These are phyloP conservation scores for Graphilbum fragrans DNA, from an alignment of 2,329 filamentous ascomycete species.

Conservation along the genomic window DNA sequence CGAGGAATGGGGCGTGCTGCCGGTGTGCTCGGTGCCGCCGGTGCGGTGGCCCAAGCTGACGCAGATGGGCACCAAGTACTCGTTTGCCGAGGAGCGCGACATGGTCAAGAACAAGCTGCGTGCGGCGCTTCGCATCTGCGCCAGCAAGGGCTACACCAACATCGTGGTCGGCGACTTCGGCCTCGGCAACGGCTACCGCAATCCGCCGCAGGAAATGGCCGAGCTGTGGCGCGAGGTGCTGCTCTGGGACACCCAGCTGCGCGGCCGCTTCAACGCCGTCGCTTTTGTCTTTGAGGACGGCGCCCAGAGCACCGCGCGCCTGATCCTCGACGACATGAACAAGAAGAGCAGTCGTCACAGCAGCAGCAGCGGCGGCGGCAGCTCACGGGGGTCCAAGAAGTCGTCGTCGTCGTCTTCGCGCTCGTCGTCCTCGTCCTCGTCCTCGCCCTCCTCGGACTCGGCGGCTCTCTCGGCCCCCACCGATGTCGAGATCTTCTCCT, in stretches of 20 bases:
- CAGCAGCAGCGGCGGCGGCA: conserved; percentile 11
- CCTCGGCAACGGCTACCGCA: conserved; percentile 49
- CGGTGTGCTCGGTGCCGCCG: conserved; percentile 63
- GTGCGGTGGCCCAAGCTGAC: conserved; percentile 63
- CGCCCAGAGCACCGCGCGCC: conserved; percentile 36
- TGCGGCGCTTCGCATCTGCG: conserved; percentile 57
- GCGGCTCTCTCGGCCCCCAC: conserved; percentile 15
- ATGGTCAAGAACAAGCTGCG: conserved; percentile 64
- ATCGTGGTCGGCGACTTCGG: conserved; percentile 55
- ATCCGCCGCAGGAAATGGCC: conserved; percentile 52
- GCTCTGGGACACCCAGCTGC: conserved; percentile 48
- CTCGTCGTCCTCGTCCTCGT: conserved; percentile 9
- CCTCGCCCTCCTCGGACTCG: conserved; percentile 26
- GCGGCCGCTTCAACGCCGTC: conserved; percentile 48
- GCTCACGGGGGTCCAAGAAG: not conserved
- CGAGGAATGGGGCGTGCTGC: conserved; percentile 42
- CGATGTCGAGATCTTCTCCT: conserved; percentile 41
- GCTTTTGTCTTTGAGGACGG: conserved; percentile 53
- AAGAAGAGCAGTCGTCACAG: conserved; percentile 29
- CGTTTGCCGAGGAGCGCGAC: conserved; percentile 58
- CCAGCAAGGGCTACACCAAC: conserved; percentile 41
- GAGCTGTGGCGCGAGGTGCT: conserved; percentile 55
- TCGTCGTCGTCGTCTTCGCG: conserved; percentile 17
- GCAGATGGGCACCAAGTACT: conserved; percentile 54
- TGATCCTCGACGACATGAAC: conserved; percentile 41